Base-by-base conservation (phyloP, 1,139 yeast genomes). In the Hansenula sp. region DNA sequence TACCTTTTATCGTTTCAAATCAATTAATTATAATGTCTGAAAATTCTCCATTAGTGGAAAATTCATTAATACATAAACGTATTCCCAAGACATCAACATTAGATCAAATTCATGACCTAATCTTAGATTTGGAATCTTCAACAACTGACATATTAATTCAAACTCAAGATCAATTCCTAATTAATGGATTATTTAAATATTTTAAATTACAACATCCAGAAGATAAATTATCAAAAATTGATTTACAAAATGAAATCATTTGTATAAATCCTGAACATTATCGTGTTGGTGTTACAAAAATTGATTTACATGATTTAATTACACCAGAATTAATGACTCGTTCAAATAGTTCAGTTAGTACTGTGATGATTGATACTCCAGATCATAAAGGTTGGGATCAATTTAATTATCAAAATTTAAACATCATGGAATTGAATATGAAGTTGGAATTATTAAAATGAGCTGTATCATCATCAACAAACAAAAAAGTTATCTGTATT, bases 181-280 rank as follows among this genome's bases (percentile, higher is more conserved):
- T 50, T 11, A 45, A 46, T 36, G 52, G 50, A 5, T 29, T 53
- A n/a, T 32, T 53, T 25, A 51, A 53, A 38, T 53, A 53, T 40
- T 53, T 48, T 40, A 40, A 48, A 22, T 35, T 28, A 14, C 30
- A 35, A 39, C 17, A 35, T 13, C 11, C 36, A 17, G 16, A 25
- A 27, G 20, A 30, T 34, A 20, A 32, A 14, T 7, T 10, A 3
- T 21, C 46, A 19, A 36, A 41, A 5, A 39, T 49, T 18, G 45
- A 47, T 29, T 37, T 50, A 12, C 34, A 37, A 2, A 42, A 43
- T 12, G 45, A 48, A 16, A 37, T 52, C 24, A 38, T 50, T 13
- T 51, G 55, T 24, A 50, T 52, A 30, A 44, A 47, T 14, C 54
- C 56, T 32, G 42, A 43, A 16, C 44, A 44, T 19, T 52, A 52